Evolutionary conservation across 495 filamentous ascomycete species (phyloP), one percentile per base, ranked within the genome.

Genomic region (Pyrenula massariospora): DNA sequence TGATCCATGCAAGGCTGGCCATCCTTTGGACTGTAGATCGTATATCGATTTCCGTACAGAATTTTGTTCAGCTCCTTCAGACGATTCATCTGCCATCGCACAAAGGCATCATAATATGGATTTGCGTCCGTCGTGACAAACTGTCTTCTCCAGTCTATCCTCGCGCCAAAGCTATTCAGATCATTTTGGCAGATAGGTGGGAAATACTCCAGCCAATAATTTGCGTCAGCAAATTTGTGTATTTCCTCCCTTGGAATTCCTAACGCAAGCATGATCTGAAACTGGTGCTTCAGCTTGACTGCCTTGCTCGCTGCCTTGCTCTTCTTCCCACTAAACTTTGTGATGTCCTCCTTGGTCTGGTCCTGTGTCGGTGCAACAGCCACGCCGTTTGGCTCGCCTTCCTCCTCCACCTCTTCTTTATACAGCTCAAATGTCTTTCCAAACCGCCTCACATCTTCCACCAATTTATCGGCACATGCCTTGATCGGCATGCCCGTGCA

Each of bases 401-500:
- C 68, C 19, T 60, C 68, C 24, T 77, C 74, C 22, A 80, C 79
- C 12, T 76, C 75, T 55, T 82, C 83, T 50, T 80, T 68, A 65
- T 87, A 91, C 12, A 77, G 70, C 68, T 92, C 87, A 61, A 98
- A 98, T 62, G 88, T 81, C 65, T 84, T 71, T 22, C 93, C 94
- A 67, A 98, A 98, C 73, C 88, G 76, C 71, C 88, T 81, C 15
- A 95, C 81, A 66, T 98, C 94, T 55, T 92, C 85, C 51, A 78
- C 76, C 36, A 98, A 83, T 73, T 96, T 97, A 72, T 98, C 93
- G 23, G 93, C 92, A 65, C 88, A 95, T 2, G 93, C 91, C 69
- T 96, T 96, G 73, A 98, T 97, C 2, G 93, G 91, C 83, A 98
- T 92, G 66, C 93, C 93, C 0, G 94, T 96, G 72, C 89, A 94